These are phyloP conservation scores for Hypoxylon sp. DNA, from an alignment of 2,329 filamentous ascomycete species.

Conservation along the genomic window DNA sequence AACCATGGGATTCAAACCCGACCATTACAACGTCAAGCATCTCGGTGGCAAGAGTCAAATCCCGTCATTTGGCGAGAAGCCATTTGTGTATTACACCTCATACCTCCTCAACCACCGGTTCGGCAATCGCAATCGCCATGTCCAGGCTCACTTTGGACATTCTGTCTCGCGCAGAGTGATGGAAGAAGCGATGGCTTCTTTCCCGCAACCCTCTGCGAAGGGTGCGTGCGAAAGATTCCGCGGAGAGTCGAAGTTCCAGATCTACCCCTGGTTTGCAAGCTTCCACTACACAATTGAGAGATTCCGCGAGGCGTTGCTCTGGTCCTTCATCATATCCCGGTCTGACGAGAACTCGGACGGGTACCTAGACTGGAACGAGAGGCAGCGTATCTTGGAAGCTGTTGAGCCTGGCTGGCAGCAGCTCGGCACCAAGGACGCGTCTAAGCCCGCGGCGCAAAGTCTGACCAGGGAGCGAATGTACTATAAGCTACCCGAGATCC, in stretches of 20 bases:
- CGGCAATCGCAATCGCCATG: slow-evolving; percentile 54
- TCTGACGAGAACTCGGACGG: slow-evolving; percentile 50
- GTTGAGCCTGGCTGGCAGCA: slow-evolving; percentile 47
- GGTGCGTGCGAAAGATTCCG: slow-evolving; percentile 53
- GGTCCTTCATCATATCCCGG: slow-evolving; percentile 53
- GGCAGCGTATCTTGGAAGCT: slow-evolving; percentile 49
- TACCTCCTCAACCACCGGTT: slow-evolving; percentile 56
- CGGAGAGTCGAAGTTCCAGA: slow-evolving; percentile 53
- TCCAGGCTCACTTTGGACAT: slow-evolving; percentile 54
- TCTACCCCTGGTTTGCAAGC: slow-evolving; percentile 53
- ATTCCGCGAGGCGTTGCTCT: slow-evolving; percentile 53
- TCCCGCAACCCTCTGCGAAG: slow-evolving; percentile 51
- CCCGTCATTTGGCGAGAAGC: slow-evolving; percentile 55
- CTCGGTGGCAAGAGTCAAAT: slow-evolving; percentile 43
- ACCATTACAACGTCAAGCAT: slow-evolving; percentile 50
- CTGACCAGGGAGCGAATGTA: slow-evolving; percentile 50
- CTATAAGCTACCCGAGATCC: slow-evolving; percentile 48
- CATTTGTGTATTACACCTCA: slow-evolving; percentile 55
- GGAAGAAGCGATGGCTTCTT: slow-evolving; percentile 52
- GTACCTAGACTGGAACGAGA: slow-evolving; percentile 52
- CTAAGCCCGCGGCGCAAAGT: slow-evolving; percentile 45
- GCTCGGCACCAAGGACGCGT: slow-evolving; percentile 38
- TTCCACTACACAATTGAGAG: slow-evolving; percentile 56
- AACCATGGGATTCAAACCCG: slow-evolving; percentile 53
- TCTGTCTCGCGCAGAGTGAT: slow-evolving; percentile 52